These are phyloP conservation scores for Chrysanthemum lavandulifolium DNA, from an alignment of 129 eudicot genomes.

Conservation along the genomic window DNA sequence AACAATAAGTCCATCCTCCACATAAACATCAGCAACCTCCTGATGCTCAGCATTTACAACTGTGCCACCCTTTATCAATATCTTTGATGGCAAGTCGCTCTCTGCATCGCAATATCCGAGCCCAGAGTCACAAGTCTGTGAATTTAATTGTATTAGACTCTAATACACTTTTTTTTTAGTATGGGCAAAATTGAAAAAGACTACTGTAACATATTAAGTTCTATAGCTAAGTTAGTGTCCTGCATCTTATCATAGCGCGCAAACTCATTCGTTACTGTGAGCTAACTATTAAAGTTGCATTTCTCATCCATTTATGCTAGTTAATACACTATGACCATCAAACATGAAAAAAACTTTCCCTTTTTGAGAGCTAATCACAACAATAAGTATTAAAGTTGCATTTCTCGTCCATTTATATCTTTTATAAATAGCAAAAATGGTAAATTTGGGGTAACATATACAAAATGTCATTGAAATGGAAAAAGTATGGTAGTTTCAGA, in stretches of 20 bases:
- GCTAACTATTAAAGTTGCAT: no score
- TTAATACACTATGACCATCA: no score
- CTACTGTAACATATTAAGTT: not conserved
- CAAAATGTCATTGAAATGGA: no score
- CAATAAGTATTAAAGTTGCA: no score
- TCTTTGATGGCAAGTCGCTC: conserved; percentile 51
- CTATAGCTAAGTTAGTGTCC: no score
- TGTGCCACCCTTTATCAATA: conserved; percentile 88
- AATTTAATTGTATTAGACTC: conserved; percentile 6
- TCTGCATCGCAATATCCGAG: conserved; percentile 46
- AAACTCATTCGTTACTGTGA: not conserved
- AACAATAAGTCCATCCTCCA: conserved; percentile 80
- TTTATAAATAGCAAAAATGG: no score
- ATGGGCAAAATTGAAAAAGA: not conserved
- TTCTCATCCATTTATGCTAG: no score
- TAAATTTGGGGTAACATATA: no score
- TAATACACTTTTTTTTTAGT: not conserved
- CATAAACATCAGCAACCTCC: conserved; percentile 86
- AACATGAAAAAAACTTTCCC: no score
- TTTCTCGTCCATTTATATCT: no score
- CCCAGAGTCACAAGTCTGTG: conserved; percentile 65
- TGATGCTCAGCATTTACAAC: conserved; percentile 94
- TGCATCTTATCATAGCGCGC: not conserved
- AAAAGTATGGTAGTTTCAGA: no score
- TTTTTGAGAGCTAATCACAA: no score